Evolutionary conservation across 495 filamentous ascomycete species (phyloP).

Genomic region (Aspergillus homomorphus): DNA sequence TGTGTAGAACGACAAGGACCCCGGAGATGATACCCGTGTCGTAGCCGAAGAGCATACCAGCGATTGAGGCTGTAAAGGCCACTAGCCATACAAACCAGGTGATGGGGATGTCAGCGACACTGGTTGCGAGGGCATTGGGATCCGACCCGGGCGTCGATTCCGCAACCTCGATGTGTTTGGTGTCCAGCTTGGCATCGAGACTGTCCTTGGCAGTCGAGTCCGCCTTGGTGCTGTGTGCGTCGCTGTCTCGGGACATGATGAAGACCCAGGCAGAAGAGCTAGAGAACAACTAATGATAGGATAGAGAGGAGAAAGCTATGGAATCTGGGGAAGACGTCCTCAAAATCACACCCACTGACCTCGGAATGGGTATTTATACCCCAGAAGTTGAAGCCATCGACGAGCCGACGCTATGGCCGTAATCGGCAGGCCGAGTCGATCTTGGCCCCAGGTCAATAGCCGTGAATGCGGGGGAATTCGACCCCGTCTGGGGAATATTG

Average conservation of each 20-base stretch:
- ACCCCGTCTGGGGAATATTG: neutral
- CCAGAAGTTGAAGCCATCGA: too few species aligned
- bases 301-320: too few species aligned
- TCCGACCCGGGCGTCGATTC: neutral
- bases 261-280: too few species aligned
- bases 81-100: conserved; percentile 37
- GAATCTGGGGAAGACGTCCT: too few species aligned
- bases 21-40: conserved; percentile 50
- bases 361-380: too few species aligned
- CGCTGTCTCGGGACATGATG: too few species aligned
- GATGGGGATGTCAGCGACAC: conserved; percentile 10
- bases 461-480: neutral
- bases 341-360: too few species aligned
- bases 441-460: neutral
- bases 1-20: conserved; percentile 40
- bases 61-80: conserved; percentile 34
- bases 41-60: conserved; percentile 43
- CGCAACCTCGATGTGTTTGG: conserved; percentile 7
- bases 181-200: neutral
- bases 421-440: neutral
- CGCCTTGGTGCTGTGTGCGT: too few species aligned
- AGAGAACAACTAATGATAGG: too few species aligned
- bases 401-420: neutral
- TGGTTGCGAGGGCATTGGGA: neutral
- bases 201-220: neutral